Evolutionary conservation across 345 rosid genomes (phyloP).

Genomic region (Trapa bicornis): DNA sequence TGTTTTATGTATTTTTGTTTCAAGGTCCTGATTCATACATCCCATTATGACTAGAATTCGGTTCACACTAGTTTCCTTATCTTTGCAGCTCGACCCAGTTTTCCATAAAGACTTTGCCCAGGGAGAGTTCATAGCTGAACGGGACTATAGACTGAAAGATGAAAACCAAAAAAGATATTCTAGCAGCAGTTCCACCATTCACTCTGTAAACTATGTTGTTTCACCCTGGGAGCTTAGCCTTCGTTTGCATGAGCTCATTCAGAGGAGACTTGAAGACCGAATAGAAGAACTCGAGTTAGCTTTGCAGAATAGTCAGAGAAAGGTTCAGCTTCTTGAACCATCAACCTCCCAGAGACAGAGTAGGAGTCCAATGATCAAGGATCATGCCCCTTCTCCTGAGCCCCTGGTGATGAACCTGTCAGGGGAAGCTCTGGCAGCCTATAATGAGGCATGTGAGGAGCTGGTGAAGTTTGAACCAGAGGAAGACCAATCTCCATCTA

Average conservation of each 20-base stretch:
- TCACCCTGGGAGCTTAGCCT: constrained; percentile 68
- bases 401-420: constrained; percentile 61
- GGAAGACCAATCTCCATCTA: constrained; percentile 39
- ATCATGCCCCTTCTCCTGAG: constrained; percentile 14
- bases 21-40: not conserved
- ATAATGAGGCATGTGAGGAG: constrained; percentile 61
- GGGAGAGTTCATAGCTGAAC: constrained; percentile 42
- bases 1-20: not conserved
- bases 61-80: not conserved
- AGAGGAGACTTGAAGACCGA: constrained; percentile 49
- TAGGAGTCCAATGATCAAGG: constrained; percentile 22
- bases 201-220: constrained; percentile 46
- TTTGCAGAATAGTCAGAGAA: constrained; percentile 57
- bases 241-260: constrained; percentile 60
- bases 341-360: constrained; percentile 23
- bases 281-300: constrained; percentile 64
- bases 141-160: constrained; percentile 20
- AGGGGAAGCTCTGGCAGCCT: constrained; percentile 72
- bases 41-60: not conserved
- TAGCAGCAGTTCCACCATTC: constrained; percentile 38
- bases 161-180: constrained; percentile 29
- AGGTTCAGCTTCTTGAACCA: constrained; percentile 37
- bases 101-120: constrained; percentile 44
- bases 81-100: constrained; percentile 50
- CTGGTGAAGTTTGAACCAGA: constrained; percentile 46